Evolutionary conservation across 225 moss, liverwort and hornwort genomes (phyloP).

Genomic region (Polytrichum formosum): DNA sequence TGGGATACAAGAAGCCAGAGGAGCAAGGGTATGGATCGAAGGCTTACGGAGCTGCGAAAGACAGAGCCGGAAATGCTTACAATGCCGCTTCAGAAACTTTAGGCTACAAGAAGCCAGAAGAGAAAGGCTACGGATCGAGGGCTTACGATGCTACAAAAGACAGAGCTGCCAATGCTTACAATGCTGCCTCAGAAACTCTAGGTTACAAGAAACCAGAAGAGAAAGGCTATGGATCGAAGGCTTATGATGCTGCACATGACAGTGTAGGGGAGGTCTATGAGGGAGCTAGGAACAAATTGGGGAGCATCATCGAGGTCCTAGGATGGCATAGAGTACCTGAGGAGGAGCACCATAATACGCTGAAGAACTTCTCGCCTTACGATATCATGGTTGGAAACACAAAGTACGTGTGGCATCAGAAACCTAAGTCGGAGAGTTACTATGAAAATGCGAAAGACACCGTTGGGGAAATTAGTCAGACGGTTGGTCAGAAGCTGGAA

Average conservation of each 20-base stretch:
- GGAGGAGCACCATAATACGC: background rate
- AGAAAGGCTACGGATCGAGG: slow-evolving; percentile 17
- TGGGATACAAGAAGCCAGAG: slow-evolving; percentile 25
- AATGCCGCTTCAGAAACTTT: background rate
- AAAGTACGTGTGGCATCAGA: slow-evolving; percentile 30
- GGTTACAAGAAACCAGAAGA: slow-evolving; percentile 29
- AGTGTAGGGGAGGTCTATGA: slow-evolving; percentile 10
- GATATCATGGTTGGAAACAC: slow-evolving; percentile 48
- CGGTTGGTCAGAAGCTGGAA: slow-evolving; percentile 2
- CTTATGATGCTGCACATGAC: slow-evolving; percentile 20
- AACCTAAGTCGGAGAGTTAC: slow-evolving; percentile 12
- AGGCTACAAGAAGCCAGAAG: slow-evolving; percentile 25
- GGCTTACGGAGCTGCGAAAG: slow-evolving; percentile 28
- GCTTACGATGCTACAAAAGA: slow-evolving; percentile 28
- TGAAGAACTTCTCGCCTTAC: slow-evolving; percentile 37
- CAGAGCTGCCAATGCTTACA: slow-evolving; percentile 8
- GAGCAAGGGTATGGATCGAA: slow-evolving; percentile 22
- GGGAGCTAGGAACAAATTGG: slow-evolving; percentile 19
- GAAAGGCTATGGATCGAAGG: slow-evolving; percentile 21
- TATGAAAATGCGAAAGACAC: slow-evolving; percentile 21
- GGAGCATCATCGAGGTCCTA: slow-evolving; percentile 44
- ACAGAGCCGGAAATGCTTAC: slow-evolving; percentile 3
- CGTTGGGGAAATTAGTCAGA: slow-evolving; percentile 14
- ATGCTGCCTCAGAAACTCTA: slow-evolving; percentile 2
- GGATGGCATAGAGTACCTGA: slow-evolving; percentile 38